Evolutionary conservation across 352 stramenopile species (phyloP).

Genomic region (Phytophthora pinifolia): DNA sequence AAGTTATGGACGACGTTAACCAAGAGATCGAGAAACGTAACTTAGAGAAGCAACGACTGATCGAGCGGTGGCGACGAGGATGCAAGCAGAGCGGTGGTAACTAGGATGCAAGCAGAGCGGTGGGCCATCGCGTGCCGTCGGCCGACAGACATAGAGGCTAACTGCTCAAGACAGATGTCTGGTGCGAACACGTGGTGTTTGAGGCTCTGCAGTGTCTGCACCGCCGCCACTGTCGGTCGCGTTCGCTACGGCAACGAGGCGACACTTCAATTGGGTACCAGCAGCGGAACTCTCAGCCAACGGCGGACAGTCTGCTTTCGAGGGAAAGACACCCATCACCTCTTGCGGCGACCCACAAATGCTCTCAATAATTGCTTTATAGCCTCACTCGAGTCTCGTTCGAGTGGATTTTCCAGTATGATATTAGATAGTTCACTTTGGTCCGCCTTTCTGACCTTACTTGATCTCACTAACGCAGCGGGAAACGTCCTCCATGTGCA

Average conservation of each 20-base stretch:
- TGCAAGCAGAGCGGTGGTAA: too few relatives aligned
- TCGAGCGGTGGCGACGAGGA: too few relatives aligned
- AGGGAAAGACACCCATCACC: not conserved
- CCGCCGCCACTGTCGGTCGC: slow-evolving; percentile 8
- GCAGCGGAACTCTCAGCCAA: too few relatives aligned
- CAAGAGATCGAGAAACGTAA: too few relatives aligned
- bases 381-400: too few relatives aligned
- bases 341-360: slow-evolving; percentile 5
- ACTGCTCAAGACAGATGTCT: slow-evolving; percentile 27
- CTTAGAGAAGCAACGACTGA: too few relatives aligned
- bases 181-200: slow-evolving; percentile 14
- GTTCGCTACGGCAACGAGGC: not conserved
- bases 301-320: not conserved
- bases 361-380: not conserved
- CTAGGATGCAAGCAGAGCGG: too few relatives aligned
- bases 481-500: slow-evolving; percentile 11
- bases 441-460: slow-evolving; percentile 13
- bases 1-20: too few relatives aligned
- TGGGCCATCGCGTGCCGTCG: too few relatives aligned
- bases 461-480: not conserved
- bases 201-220: not conserved
- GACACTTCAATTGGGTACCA: too few relatives aligned
- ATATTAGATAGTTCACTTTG: slow-evolving; percentile 3
- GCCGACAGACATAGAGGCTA: slow-evolving; percentile 12
- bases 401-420: slow-evolving; percentile 28